Conservation (phyloP, 169 alveolate species). For the Miamiensis avidus region DNA sequence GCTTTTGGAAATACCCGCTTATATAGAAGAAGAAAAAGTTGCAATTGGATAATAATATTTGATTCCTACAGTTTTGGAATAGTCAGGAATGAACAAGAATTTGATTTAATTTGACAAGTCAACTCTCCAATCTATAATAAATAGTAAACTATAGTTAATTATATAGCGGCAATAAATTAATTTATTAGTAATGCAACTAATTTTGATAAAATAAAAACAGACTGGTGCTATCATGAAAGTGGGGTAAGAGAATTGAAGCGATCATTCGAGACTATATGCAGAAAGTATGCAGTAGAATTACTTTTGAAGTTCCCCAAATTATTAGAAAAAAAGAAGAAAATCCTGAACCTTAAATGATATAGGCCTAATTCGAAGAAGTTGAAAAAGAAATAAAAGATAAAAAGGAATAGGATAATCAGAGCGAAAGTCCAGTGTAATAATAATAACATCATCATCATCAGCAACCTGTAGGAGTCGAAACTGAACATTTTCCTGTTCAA, state of each 20-base stretch:
- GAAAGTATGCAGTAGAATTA: constrained; percentile 67
- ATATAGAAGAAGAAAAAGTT: constrained; percentile 67
- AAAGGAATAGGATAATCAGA: not conserved
- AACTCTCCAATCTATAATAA: constrained; percentile 3
- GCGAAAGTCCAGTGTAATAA: not conserved
- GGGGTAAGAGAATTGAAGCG: constrained; percentile 73
- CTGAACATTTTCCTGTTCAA: not conserved
- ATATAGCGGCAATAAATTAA: not conserved
- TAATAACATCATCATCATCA: not conserved
- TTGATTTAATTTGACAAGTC: constrained; percentile 16
- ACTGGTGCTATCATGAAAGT: constrained; percentile 69
- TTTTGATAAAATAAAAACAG: constrained; percentile 21
- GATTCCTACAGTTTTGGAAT: constrained; percentile 44
- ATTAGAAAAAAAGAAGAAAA: constrained; percentile 18
- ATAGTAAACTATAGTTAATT: constrained; percentile 6
- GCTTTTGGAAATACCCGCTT: constrained; percentile 66
- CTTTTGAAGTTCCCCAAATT: constrained; percentile 13
- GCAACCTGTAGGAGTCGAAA: not conserved
- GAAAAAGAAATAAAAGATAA: constrained; percentile 37
- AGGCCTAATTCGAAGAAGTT: not conserved
- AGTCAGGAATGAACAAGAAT: constrained; percentile 49
- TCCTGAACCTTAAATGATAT: constrained; percentile 4
- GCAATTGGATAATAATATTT: constrained; percentile 54
- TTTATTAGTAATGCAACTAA: not conserved
- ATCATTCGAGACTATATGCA: constrained; percentile 63